These are phyloP conservation scores for Rutstroemia sp. DNA, from an alignment of 2,329 filamentous ascomycete species.

Conservation along the genomic window DNA sequence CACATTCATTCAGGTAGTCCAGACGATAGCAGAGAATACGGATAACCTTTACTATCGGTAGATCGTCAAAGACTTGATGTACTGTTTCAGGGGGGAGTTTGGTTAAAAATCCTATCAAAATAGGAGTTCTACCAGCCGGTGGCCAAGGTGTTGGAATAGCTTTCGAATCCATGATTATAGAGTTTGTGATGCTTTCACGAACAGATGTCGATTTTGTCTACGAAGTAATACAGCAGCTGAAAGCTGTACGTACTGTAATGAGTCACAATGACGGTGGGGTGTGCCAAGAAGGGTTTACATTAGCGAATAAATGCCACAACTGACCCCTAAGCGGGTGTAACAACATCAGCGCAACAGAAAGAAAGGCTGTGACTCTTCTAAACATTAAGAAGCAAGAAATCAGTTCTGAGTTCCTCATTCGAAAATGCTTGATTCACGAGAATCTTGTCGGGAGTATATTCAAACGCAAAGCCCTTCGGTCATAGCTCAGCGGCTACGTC, in stretches of 20 bases:
- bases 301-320: too few relatives aligned
- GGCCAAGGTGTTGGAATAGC: neutral
- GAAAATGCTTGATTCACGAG: neutral
- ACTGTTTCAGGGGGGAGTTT: constrained; percentile 12
- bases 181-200: too few relatives aligned
- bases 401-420: too few relatives aligned
- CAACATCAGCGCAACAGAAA: too few relatives aligned
- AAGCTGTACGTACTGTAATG: too few relatives aligned
- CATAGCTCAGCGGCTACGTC: constrained; percentile 13
- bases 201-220: too few relatives aligned
- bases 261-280: too few relatives aligned
- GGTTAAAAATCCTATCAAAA: constrained; percentile 5
- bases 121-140: neutral
- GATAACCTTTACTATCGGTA: constrained; percentile 10
- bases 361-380: too few relatives aligned
- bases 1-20: neutral
- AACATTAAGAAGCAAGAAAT: too few relatives aligned
- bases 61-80: constrained; percentile 11
- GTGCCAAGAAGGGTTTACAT: too few relatives aligned
- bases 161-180: neutral
- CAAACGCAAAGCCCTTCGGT: constrained; percentile 2
- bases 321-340: too few relatives aligned
- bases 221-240: too few relatives aligned
- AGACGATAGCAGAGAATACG: constrained; percentile 4
- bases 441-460: constrained; percentile 6